Conservation (phyloP, 2,329 filamentous ascomycete genomes). For the Xylaria sp. region DNA sequence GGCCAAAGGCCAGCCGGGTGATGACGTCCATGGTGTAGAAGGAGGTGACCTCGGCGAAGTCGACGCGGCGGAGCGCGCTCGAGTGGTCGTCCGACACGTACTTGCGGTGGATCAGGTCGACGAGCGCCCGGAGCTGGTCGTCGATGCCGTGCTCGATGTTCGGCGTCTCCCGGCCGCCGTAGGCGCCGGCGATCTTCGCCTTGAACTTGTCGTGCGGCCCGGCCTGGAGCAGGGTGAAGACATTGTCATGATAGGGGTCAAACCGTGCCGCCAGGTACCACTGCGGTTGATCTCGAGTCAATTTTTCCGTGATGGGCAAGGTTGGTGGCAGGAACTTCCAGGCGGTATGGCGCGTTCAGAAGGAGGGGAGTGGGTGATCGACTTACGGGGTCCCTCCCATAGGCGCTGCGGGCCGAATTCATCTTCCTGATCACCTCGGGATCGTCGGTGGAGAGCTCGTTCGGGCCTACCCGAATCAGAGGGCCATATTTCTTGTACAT, state of each 20-base stretch:
- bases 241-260: constrained; percentile 48
- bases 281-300: not conserved
- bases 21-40: constrained; percentile 34
- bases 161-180: constrained; percentile 27
- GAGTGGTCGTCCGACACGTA: constrained; percentile 8
- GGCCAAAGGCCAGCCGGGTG: constrained; percentile 31
- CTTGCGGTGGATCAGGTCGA: constrained; percentile 23
- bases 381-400: constrained; percentile 35
- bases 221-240: constrained; percentile 52
- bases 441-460: constrained; percentile 38
- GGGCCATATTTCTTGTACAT: constrained; percentile 30
- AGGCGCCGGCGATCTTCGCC: constrained; percentile 23
- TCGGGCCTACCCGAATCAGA: constrained; percentile 41
- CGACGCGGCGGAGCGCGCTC: constrained; percentile 9
- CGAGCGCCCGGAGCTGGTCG: constrained; percentile 18
- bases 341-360: too few relatives aligned
- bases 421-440: not conserved
- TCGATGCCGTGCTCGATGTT: constrained; percentile 26
- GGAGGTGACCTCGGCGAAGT: constrained; percentile 19
- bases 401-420: constrained; percentile 33
- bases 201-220: constrained; percentile 42
- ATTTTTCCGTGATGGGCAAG: too few relatives aligned
- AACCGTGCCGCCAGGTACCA: constrained; percentile 23
- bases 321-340: too few relatives aligned
- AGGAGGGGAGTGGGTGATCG: too few relatives aligned